A percentile compares a stretch with the other conserved stretches of the same genome.
phyloP scores from a whole-genome alignment of 805 yeast genomes.

The Sungouiozyma ichnusensis region DNA sequence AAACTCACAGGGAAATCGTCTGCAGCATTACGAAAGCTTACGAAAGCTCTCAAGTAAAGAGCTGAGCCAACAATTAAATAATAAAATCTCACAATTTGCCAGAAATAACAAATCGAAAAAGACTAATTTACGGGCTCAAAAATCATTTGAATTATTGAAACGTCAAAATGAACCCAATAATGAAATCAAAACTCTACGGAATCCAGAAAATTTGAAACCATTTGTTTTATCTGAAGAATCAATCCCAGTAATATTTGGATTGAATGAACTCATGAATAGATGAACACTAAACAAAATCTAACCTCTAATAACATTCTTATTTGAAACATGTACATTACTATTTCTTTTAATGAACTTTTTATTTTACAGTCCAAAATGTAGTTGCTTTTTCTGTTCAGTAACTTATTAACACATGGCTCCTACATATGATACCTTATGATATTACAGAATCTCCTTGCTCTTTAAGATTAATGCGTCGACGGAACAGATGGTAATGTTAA shows the following conservation, averaged over 20 bases:
- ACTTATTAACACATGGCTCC: too few species aligned
- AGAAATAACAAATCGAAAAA: constrained; percentile 24
- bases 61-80: constrained; percentile 18
- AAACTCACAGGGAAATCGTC: too few species aligned
- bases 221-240: constrained; percentile 16
- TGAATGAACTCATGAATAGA: constrained; percentile 15
- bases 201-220: background rate
- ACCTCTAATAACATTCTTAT: too few species aligned
- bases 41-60: constrained; percentile 18
- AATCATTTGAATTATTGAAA: constrained; percentile 22
- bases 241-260: constrained; percentile 24
- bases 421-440: too few species aligned
- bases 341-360: too few species aligned
- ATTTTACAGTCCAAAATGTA: too few species aligned
- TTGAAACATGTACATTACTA: too few species aligned
- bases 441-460: too few species aligned
- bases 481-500: too few species aligned
- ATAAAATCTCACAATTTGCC: constrained; percentile 21
- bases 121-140: constrained; percentile 21
- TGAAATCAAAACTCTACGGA: background rate
- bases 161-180: constrained; percentile 1
- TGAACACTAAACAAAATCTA: too few species aligned
- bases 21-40: background rate
- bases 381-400: too few species aligned
- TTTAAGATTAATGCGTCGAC: too few species aligned